phyloP scores from a whole-genome alignment of 2,329 filamentous ascomycete genomes.

The Colletotrichum incanum region DNA sequence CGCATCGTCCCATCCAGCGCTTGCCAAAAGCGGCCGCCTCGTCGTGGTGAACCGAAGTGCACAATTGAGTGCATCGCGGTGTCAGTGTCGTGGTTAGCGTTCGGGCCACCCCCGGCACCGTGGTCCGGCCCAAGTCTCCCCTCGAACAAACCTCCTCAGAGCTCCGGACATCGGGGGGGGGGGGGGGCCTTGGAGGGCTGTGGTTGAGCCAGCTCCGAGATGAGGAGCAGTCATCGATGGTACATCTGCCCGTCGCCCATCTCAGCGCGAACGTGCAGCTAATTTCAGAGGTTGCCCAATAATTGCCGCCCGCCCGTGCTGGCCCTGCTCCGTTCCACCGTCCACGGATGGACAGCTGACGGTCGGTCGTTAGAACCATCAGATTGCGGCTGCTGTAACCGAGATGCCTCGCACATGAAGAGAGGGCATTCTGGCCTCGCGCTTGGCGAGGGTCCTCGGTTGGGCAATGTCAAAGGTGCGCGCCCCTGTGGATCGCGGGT shows the following conservation, averaged over 20 bases:
- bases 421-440: constrained; percentile 7
- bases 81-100: constrained; percentile 19
- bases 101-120: constrained; percentile 16
- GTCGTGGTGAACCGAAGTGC: neutral
- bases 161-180: constrained; percentile 15
- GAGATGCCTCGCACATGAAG: constrained; percentile 10
- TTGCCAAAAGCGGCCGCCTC: constrained; percentile 29
- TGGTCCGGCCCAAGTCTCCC: constrained; percentile 3
- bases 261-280: constrained; percentile 6
- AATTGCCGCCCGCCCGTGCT: neutral
- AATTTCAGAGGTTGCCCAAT: constrained; percentile 8
- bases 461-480: neutral
- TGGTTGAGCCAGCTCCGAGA: constrained; percentile 18
- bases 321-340: constrained; percentile 8
- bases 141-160: neutral
- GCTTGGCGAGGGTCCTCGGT: no score
- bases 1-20: constrained; percentile 12
- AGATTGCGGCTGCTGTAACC: constrained; percentile 20
- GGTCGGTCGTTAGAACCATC: neutral
- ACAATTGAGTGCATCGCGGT: constrained; percentile 5
- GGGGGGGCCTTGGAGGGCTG: constrained; percentile 2
- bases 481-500: constrained; percentile 11
- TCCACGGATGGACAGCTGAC: constrained; percentile 1
- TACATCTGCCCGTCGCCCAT: constrained; percentile 8
- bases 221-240: constrained; percentile 22